Conservation (phyloP, 2,329 filamentous ascomycete genomes). For the Cytospora mali region DNA sequence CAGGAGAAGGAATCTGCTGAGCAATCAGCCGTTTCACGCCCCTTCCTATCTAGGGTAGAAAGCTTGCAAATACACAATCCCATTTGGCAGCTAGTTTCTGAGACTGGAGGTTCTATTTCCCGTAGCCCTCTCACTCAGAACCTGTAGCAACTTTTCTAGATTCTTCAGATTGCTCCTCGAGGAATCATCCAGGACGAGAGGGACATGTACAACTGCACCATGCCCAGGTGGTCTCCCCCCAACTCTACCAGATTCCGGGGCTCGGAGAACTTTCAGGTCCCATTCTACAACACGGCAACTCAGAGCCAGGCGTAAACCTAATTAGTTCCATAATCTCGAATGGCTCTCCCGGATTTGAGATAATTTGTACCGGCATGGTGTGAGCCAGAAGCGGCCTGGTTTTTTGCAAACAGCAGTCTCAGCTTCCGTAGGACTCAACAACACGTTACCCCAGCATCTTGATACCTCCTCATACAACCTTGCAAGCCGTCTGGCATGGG, state of each 20-base stretch:
- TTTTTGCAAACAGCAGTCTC: too few species aligned
- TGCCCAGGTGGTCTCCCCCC: too few species aligned
- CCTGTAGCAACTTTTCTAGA: too few species aligned
- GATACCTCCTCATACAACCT: too few species aligned
- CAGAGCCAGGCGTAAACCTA: background rate
- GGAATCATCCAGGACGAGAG: too few species aligned
- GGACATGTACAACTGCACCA: background rate
- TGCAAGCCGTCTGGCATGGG: too few species aligned
- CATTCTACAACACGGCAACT: background rate
- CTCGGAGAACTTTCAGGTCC: background rate
- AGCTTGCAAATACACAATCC: background rate
- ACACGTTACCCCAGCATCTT: too few species aligned
- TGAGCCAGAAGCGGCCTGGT: background rate
- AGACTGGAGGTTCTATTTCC: background rate
- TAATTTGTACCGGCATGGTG: too few species aligned
- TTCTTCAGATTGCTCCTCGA: too few species aligned
- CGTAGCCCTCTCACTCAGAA: too few species aligned
- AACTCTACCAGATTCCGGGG: background rate
- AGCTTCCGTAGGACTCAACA: too few species aligned
- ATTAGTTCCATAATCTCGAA: background rate
- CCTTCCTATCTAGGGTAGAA: background rate
- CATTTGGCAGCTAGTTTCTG: background rate
- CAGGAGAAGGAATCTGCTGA: background rate
- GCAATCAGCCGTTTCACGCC: background rate
- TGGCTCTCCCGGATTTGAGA: too few species aligned